Evolutionary conservation across 257 asterid species (phyloP).

Genomic region (Thymus mandschuricus): DNA sequence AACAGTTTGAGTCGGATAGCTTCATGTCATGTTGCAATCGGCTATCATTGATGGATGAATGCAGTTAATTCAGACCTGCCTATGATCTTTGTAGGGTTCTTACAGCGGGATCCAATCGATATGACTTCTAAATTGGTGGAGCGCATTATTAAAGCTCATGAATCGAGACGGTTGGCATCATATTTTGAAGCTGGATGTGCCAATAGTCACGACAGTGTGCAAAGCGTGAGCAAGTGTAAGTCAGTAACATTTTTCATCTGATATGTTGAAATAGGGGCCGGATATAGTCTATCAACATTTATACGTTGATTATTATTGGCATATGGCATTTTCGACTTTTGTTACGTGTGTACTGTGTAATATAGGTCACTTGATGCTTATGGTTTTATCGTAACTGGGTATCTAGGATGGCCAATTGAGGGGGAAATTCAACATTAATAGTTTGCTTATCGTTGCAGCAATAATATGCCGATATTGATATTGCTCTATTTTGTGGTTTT

Average conservation of each 20-base stretch:
- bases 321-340: slow-evolving; percentile 17
- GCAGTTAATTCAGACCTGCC: slow-evolving; percentile 16
- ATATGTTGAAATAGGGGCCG: slow-evolving; percentile 1
- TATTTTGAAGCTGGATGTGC: slow-evolving; percentile 70
- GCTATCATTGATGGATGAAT: slow-evolving; percentile 1
- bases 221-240: slow-evolving; percentile 73
- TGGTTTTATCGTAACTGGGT: neutral
- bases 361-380: neutral
- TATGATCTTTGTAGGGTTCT: slow-evolving; percentile 46
- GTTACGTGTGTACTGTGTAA: neutral
- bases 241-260: slow-evolving; percentile 9
- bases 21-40: neutral
- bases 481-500: neutral
- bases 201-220: slow-evolving; percentile 51
- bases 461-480: neutral
- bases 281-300: neutral
- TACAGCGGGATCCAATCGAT: slow-evolving; percentile 52
- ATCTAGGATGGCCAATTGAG: slow-evolving; percentile 1
- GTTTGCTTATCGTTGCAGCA: too few relatives aligned
- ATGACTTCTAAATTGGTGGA: slow-evolving; percentile 51
- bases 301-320: neutral
- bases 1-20: slow-evolving; percentile 8
- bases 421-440: slow-evolving; percentile 1
- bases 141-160: slow-evolving; percentile 54
- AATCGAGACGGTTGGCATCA: slow-evolving; percentile 57